Percentiles rank a stretch among this genome's conserved stretches.
phyloP scores from a whole-genome alignment of 2,329 filamentous ascomycete genomes.

The Zymoseptoria pseudotritici region DNA sequence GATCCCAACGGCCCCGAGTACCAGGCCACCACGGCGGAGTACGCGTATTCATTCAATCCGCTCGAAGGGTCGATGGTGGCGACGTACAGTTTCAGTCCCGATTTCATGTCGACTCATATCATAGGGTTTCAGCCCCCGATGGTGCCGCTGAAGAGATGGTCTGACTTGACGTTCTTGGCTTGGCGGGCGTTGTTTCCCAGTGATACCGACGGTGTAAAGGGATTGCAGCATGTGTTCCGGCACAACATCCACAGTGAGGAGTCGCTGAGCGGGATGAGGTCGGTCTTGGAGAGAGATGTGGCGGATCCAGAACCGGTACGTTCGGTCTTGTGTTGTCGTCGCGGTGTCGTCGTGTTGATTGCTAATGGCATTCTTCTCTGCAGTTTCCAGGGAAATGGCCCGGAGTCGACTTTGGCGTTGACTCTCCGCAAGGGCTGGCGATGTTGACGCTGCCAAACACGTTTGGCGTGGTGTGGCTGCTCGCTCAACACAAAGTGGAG shows the following conservation, averaged over 20 bases:
- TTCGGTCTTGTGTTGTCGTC: too few species aligned
- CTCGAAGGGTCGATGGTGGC: background rate
- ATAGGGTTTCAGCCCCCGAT: too few species aligned
- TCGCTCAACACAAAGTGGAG: constrained; percentile 5
- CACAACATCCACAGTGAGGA: background rate
- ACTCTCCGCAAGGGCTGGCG: constrained; percentile 1
- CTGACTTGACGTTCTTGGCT: constrained; percentile 3
- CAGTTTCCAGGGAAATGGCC: constrained; percentile 1
- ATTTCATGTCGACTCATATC: too few species aligned
- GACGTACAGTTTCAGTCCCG: background rate
- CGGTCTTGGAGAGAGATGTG: background rate
- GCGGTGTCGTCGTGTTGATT: too few species aligned
- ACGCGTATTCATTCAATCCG: background rate
- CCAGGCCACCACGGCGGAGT: background rate
- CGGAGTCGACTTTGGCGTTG: constrained; percentile 1
- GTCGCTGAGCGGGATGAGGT: background rate
- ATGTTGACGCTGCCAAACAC: constrained; percentile 4
- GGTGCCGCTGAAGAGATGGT: constrained; percentile 2
- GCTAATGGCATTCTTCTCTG: background rate
- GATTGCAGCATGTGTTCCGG: constrained; percentile 4
- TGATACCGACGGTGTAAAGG: background rate
- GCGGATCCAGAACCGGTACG: constrained; percentile 1
- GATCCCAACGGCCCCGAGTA: background rate
- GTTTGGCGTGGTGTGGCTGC: constrained; percentile 6
- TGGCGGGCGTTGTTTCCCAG: constrained; percentile 1